Evolutionary conservation across 805 yeast genomes (phyloP).

Genomic region (Nakazawaea ernobii): DNA sequence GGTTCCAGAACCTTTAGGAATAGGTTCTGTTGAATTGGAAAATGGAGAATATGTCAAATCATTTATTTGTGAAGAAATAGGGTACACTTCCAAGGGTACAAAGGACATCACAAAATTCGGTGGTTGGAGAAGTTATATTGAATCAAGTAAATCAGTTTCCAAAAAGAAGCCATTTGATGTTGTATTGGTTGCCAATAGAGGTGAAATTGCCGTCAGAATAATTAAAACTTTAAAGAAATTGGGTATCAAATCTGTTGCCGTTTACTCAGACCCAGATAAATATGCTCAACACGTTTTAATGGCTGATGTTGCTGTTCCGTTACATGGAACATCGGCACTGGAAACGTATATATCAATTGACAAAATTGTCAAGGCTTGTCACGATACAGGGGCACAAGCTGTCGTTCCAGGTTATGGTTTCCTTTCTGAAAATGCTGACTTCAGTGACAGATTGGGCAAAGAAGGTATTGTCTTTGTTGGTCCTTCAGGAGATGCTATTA

Average conservation of each 20-base stretch:
- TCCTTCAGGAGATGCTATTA: conserved; percentile 91
- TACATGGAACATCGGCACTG: conserved; percentile 80
- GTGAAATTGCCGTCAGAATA: conserved; percentile 95
- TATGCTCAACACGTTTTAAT: conserved; percentile 79
- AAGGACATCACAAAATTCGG: conserved; percentile 81
- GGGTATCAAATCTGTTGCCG: conserved; percentile 75
- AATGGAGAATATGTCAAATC: conserved; percentile 86
- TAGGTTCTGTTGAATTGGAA: conserved; percentile 83
- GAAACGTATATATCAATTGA: conserved; percentile 86
- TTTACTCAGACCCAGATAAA: conserved; percentile 86
- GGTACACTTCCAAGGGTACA: conserved; percentile 68
- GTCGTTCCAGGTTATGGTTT: conserved; percentile 98
- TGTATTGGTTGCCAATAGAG: conserved; percentile 94
- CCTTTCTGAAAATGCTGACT: conserved; percentile 93
- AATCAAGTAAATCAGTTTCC: conserved; percentile 24
- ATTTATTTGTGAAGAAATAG: conserved; percentile 89
- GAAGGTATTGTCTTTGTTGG: conserved; percentile 93
- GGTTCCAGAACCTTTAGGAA: conserved; percentile 95
- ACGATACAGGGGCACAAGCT: conserved; percentile 82
- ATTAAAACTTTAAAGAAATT: conserved; percentile 81
- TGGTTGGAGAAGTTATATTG: conserved; percentile 74
- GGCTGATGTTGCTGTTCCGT: conserved; percentile 78
- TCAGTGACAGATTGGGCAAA: conserved; percentile 77
- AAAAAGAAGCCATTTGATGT: conserved; percentile 61
- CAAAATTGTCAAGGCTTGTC: conserved; percentile 82